These are phyloP conservation scores for Fraxinus dipetala DNA, from an alignment of 305 asterid genomes.

Conservation along the genomic window DNA sequence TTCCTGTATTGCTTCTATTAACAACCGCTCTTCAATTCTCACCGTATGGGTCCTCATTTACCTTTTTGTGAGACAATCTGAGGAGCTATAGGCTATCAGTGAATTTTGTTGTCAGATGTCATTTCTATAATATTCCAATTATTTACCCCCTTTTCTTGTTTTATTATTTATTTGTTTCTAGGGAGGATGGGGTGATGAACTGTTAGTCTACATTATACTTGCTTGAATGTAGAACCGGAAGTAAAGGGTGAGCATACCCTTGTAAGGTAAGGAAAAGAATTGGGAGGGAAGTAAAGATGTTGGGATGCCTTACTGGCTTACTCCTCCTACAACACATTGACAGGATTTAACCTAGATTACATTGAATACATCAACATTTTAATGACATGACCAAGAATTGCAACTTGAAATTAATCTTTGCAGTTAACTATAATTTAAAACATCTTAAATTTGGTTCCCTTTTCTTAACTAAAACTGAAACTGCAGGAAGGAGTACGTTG, in stretches of 20 bases:
- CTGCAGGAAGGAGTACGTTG: slow-evolving; percentile 64
- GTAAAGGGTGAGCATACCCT: background rate
- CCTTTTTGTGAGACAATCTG: background rate
- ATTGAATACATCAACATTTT: background rate
- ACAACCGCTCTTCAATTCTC: background rate
- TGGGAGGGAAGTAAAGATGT: background rate
- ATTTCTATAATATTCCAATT: background rate
- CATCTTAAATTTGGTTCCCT: background rate
- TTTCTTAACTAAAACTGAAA: background rate
- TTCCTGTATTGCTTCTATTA: background rate
- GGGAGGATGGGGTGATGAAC: background rate
- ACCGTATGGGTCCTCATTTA: background rate
- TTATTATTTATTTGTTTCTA: background rate
- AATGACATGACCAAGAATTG: background rate
- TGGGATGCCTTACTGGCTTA: background rate
- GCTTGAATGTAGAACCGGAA: background rate
- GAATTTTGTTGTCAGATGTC: background rate
- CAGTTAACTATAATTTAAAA: background rate
- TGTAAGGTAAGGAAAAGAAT: background rate
- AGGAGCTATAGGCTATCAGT: background rate
- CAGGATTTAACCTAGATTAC: background rate
- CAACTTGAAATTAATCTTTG: background rate
- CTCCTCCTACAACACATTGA: background rate
- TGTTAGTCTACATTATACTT: background rate
- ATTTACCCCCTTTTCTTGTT: background rate